Percentiles rank a stretch among this genome's conserved stretches.
phyloP scores from a whole-genome alignment of 805 yeast species.

The Candida caryicola region DNA sequence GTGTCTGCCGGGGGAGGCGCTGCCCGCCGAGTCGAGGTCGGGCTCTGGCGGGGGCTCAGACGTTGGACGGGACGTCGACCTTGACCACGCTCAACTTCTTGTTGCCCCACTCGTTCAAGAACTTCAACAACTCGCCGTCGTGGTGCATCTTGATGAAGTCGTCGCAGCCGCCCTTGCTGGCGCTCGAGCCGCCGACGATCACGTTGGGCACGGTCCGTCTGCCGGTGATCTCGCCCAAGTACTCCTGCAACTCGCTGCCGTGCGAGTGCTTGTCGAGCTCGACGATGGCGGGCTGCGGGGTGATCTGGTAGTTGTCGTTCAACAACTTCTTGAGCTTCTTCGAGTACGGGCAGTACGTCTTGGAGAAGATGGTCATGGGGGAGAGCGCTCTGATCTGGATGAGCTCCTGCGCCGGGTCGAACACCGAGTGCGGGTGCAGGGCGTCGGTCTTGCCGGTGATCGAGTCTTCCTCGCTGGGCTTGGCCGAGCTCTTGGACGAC shows the following conservation, averaged over 20 bases:
- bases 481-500: constrained; percentile 9
- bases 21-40: too few species aligned
- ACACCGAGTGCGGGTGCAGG: constrained; percentile 8
- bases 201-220: constrained; percentile 90
- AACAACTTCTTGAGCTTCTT: constrained; percentile 66
- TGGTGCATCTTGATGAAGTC: constrained; percentile 67
- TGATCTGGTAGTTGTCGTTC: constrained; percentile 58
- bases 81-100: constrained; percentile 48
- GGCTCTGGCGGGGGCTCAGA: too few species aligned
- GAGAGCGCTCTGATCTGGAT: constrained; percentile 54
- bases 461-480: constrained; percentile 9
- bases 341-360: constrained; percentile 71
- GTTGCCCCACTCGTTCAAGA: constrained; percentile 63
- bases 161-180: constrained; percentile 84
- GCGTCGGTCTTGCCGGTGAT: constrained; percentile 3
- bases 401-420: constrained; percentile 42
- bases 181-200: constrained; percentile 56
- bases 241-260: constrained; percentile 73
- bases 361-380: constrained; percentile 63
- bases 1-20: too few species aligned
- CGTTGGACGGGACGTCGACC: constrained; percentile 57
- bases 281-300: constrained; percentile 70
- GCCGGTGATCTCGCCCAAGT: constrained; percentile 65
- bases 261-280: constrained; percentile 80
- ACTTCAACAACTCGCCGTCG: constrained; percentile 49